Evolutionary conservation across 768 basidiomycete species (phyloP).

Genomic region (Tricholoma furcatifolium): DNA sequence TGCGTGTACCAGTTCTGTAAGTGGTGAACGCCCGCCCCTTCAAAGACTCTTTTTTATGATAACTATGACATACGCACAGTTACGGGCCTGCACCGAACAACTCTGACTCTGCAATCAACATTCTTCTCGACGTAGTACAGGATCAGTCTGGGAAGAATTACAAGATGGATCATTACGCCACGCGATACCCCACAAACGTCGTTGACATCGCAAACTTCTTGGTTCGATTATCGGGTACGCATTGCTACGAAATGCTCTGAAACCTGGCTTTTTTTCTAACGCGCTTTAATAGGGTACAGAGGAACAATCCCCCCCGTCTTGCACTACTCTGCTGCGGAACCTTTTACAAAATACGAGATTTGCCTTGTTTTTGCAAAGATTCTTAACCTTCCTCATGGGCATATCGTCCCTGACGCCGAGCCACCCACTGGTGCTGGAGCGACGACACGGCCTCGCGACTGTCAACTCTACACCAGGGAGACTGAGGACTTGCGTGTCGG

Average conservation of each 20-base stretch:
- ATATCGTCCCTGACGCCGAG: slow-evolving; percentile 73
- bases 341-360: slow-evolving; percentile 93
- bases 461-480: slow-evolving; percentile 72
- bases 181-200: slow-evolving; percentile 90
- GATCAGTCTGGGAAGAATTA: slow-evolving; percentile 87
- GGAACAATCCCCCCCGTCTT: slow-evolving; percentile 64
- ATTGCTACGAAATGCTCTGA: not conserved
- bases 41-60: not conserved
- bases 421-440: slow-evolving; percentile 63
- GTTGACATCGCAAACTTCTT: slow-evolving; percentile 85
- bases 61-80: slow-evolving; percentile 36
- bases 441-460: slow-evolving; percentile 77
- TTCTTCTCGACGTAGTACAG: slow-evolving; percentile 81
- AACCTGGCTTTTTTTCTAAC: not conserved
- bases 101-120: slow-evolving; percentile 86
- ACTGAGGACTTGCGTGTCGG: slow-evolving; percentile 62
- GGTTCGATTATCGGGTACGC: slow-evolving; percentile 65
- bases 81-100: slow-evolving; percentile 87
- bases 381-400: slow-evolving; percentile 65
- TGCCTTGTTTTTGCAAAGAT: slow-evolving; percentile 75
- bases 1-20: slow-evolving; percentile 89
- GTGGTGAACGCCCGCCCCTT: slow-evolving; percentile 24
- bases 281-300: slow-evolving; percentile 26
- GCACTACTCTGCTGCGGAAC: slow-evolving; percentile 82
- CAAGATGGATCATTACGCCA: slow-evolving; percentile 96